A percentile compares a stretch with the other conserved stretches of the same genome.
These are phyloP conservation scores for Zygosaccharomyces siamensis DNA, from an alignment of 805 yeast species.

Conservation along the genomic window DNA sequence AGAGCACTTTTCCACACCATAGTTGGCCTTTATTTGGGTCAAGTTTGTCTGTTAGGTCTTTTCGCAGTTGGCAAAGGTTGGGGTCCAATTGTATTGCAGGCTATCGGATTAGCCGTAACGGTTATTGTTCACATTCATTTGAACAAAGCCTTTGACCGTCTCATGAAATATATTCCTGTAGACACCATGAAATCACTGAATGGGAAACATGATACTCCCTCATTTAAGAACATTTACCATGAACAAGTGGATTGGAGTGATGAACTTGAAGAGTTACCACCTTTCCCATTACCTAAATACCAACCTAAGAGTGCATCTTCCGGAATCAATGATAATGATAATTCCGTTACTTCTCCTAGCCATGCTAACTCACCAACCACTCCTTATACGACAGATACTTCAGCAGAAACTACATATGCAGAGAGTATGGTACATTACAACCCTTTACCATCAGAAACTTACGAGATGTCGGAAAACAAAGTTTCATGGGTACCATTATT, in stretches of 20 bases:
- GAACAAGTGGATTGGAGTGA: slow-evolving; percentile 11
- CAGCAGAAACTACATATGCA: not conserved
- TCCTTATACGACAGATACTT: not conserved
- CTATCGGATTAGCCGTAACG: slow-evolving; percentile 59
- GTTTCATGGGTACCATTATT: slow-evolving; percentile 49
- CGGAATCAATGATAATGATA: not conserved
- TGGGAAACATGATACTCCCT: slow-evolving; percentile 60
- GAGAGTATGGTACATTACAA: slow-evolving; percentile 6
- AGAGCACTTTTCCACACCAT: slow-evolving; percentile 84
- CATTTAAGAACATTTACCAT: slow-evolving; percentile 38
- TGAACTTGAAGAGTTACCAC: slow-evolving; percentile 30
- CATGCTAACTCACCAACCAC: slow-evolving; percentile 1
- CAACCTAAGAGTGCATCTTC: slow-evolving; percentile 8
- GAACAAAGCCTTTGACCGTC: slow-evolving; percentile 58
- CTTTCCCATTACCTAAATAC: slow-evolving; percentile 29
- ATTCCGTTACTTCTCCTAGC: not conserved
- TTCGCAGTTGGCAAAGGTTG: slow-evolving; percentile 89
- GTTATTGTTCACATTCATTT: slow-evolving; percentile 63
- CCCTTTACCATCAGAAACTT: slow-evolving; percentile 5
- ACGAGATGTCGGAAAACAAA: slow-evolving; percentile 21
- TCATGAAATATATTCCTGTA: slow-evolving; percentile 56
- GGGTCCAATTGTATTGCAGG: slow-evolving; percentile 85
- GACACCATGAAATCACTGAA: slow-evolving; percentile 75
- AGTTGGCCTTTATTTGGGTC: slow-evolving; percentile 83
- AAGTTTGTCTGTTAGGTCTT: slow-evolving; percentile 78